Conservation (phyloP, 1,284 basidiomycete genomes). For the Spongispora temasekensis region DNA sequence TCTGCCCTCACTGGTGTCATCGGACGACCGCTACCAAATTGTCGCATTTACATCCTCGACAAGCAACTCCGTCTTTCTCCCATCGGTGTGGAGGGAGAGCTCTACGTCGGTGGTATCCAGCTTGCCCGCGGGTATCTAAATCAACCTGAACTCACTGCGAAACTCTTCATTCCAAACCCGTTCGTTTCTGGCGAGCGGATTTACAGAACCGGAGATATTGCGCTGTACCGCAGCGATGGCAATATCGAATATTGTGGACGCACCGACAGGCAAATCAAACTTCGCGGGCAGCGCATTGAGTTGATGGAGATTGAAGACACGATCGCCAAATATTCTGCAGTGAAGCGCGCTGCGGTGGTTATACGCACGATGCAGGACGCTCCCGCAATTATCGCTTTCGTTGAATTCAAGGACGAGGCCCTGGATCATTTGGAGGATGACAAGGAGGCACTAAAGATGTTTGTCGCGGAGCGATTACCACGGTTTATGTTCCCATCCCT, state of each 20-base stretch:
- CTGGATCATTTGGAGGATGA: constrained; percentile 24
- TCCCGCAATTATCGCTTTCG: constrained; percentile 32
- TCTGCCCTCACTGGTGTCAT: constrained; percentile 26
- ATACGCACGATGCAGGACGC: constrained; percentile 27
- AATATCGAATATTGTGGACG: constrained; percentile 35
- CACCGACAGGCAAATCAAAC: constrained; percentile 34
- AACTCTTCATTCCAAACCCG: constrained; percentile 27
- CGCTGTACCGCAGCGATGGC: constrained; percentile 27
- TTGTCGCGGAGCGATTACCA: constrained; percentile 30
- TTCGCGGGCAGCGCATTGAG: constrained; percentile 35
- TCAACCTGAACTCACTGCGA: constrained; percentile 28
- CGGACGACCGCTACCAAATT: constrained; percentile 36
- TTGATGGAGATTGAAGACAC: constrained; percentile 34
- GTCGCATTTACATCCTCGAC: constrained; percentile 36
- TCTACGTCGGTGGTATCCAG: constrained; percentile 35
- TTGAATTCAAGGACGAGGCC: constrained; percentile 23
- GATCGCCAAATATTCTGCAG: constrained; percentile 22
- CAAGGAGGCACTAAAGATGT: constrained; percentile 27
- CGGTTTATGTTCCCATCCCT: constrained; percentile 35
- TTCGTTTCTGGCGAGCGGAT: constrained; percentile 29
- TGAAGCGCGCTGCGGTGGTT: constrained; percentile 24
- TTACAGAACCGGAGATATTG: constrained; percentile 34
- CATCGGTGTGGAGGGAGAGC: constrained; percentile 33
- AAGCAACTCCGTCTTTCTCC: constrained; percentile 31
- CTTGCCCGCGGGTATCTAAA: constrained; percentile 36